Percentiles rank a stretch among this genome's conserved stretches.
Conservation (phyloP, 768 basidiomycete genomes). For the Termitomyces sp. region DNA sequence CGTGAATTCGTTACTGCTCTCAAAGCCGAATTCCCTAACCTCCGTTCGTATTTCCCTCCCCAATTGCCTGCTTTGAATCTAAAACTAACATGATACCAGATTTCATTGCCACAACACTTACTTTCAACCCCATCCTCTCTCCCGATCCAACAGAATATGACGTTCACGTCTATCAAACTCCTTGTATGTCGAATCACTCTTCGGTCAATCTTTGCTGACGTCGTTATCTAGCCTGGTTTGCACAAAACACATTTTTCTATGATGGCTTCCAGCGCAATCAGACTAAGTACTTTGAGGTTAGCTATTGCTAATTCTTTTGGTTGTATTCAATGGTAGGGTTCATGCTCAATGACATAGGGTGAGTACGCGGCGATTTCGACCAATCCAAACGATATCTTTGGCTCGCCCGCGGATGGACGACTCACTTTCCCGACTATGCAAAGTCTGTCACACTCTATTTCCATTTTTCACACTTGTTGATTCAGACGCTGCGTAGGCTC, state of each 20-base stretch:
- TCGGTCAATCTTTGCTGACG: background rate
- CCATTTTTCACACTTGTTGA: background rate
- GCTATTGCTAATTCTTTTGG: background rate
- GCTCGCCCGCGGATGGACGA: slow-evolving; percentile 34
- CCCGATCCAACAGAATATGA: slow-evolving; percentile 48
- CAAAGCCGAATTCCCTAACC: slow-evolving; percentile 39
- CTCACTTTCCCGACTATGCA: slow-evolving; percentile 50
- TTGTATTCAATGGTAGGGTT: slow-evolving; percentile 12
- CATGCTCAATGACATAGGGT: slow-evolving; percentile 25
- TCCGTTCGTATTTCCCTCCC: slow-evolving; percentile 29
- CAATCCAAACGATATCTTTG: slow-evolving; percentile 41
- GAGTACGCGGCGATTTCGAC: slow-evolving; percentile 56
- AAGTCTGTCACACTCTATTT: slow-evolving; percentile 30
- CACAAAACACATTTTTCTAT: slow-evolving; percentile 32
- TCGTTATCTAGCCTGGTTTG: slow-evolving; percentile 27
- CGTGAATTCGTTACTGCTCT: slow-evolving; percentile 36
- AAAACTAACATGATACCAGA: slow-evolving; percentile 22
- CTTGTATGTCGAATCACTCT: slow-evolving; percentile 28
- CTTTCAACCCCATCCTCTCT: slow-evolving; percentile 35
- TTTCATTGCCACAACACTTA: slow-evolving; percentile 47
- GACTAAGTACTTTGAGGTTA: slow-evolving; percentile 45
- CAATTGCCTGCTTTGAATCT: background rate
- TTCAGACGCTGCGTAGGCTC: slow-evolving; percentile 27
- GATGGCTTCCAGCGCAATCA: slow-evolving; percentile 42
- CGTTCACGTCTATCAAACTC: slow-evolving; percentile 53